These are phyloP conservation scores for Afroboletus lepidellus DNA, from an alignment of 1,284 basidiomycete species.

Conservation along the genomic window DNA sequence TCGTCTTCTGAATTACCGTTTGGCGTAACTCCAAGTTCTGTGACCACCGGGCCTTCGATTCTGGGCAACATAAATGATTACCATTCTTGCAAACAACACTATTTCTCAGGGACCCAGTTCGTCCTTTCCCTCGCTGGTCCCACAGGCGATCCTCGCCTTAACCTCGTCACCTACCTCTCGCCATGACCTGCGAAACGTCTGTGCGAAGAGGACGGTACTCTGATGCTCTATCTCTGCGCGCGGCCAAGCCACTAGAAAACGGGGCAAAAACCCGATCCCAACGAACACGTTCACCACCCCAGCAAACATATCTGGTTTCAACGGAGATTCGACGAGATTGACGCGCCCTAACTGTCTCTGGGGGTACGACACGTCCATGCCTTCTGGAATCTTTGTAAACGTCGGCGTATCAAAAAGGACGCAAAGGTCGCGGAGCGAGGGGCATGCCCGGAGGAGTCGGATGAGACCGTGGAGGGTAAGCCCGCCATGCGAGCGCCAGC, in stretches of 20 bases:
- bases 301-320: neutral
- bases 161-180: neutral
- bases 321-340: constrained; percentile 2
- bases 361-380: neutral
- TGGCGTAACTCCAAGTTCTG: too few relatives aligned
- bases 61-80: too few relatives aligned
- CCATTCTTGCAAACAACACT: too few relatives aligned
- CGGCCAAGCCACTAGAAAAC: neutral
- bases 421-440: neutral
- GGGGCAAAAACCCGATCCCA: neutral
- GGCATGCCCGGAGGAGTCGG: constrained; percentile 2
- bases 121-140: neutral
- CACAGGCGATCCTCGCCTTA: neutral
- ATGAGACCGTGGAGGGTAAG: constrained; percentile 3
- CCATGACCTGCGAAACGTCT: neutral
- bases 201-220: too few relatives aligned
- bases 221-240: neutral
- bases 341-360: neutral
- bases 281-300: neutral
- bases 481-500: neutral
- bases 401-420: constrained; percentile 3
- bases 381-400: neutral
- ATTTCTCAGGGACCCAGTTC: neutral
- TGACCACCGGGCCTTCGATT: too few relatives aligned
- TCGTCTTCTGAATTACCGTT: too few relatives aligned